Evolutionary conservation across 2,329 filamentous ascomycete genomes (phyloP).

Genomic region (Colletotrichum eleusines): DNA sequence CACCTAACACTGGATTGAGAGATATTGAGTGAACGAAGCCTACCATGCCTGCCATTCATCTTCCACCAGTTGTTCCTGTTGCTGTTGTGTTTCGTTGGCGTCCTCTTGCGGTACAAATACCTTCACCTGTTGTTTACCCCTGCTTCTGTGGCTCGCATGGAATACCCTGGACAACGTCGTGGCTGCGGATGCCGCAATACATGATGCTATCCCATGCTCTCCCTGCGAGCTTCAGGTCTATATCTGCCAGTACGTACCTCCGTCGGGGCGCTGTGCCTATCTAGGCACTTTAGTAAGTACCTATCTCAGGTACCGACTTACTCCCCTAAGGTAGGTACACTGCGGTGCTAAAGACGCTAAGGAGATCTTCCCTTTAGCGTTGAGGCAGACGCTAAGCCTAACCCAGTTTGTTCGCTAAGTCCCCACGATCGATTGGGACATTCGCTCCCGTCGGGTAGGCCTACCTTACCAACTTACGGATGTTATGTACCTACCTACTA

Average conservation of each 20-base stretch:
- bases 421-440: slow-evolving; percentile 37
- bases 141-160: slow-evolving; percentile 36
- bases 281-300: not conserved
- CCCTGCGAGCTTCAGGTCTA: not conserved
- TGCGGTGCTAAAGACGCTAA: slow-evolving; percentile 13
- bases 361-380: slow-evolving; percentile 11
- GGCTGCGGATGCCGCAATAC: slow-evolving; percentile 4
- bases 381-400: slow-evolving; percentile 26
- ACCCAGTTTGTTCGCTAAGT: slow-evolving; percentile 29
- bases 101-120: slow-evolving; percentile 5
- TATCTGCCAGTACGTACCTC: not conserved
- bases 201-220: slow-evolving; percentile 29
- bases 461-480: too few species aligned
- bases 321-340: not conserved
- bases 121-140: slow-evolving; percentile 9
- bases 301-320: slow-evolving; percentile 1
- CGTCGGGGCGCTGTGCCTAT: not conserved
- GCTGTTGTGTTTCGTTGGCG: slow-evolving; percentile 7
- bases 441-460: slow-evolving; percentile 10
- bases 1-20: not conserved
- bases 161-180: slow-evolving; percentile 24
- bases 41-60: not conserved
- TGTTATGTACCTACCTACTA: too few species aligned
- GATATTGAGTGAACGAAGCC: not conserved
- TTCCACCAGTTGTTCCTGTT: slow-evolving; percentile 4